A percentile compares a stretch with the other conserved stretches of the same genome.
phyloP scores from a whole-genome alignment of 306 rosid species.

The Pueraria montana region DNA sequence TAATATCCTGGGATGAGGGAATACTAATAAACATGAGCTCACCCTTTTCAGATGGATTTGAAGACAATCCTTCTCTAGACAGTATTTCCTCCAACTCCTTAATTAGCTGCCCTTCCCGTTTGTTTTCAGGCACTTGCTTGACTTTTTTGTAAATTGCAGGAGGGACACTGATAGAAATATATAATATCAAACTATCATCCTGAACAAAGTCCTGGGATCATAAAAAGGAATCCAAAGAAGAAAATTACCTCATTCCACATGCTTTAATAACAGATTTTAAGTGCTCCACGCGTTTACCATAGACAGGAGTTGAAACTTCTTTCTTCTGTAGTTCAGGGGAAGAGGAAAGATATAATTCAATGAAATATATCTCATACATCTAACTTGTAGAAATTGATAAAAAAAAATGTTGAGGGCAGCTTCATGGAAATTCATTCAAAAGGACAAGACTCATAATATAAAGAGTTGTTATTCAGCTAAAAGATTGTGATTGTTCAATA shows the following conservation, averaged over 20 bases:
- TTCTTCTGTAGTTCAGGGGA: constrained; percentile 71
- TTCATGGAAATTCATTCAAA: constrained; percentile 26
- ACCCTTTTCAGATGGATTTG: constrained; percentile 95
- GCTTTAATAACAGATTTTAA: constrained; percentile 92
- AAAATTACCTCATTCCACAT: constrained; percentile 91
- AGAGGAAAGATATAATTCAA: constrained; percentile 18
- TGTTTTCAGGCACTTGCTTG: constrained; percentile 87
- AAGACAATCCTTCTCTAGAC: constrained; percentile 85
- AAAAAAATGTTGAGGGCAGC: constrained; percentile 31
- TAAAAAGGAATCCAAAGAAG: constrained; percentile 41
- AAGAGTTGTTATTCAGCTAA: constrained; percentile 27
- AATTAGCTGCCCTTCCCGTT: constrained; percentile 83
- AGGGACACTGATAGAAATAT: constrained; percentile 69
- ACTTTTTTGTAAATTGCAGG: constrained; percentile 85
- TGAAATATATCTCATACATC: constrained; percentile 28
- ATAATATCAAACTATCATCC: constrained; percentile 46
- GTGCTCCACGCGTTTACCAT: constrained; percentile 90
- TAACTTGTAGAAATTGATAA: constrained; percentile 10
- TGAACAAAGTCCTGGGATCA: constrained; percentile 43
- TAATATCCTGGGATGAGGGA: constrained; percentile 28
- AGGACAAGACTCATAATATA: constrained; percentile 30
- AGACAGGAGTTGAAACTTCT: constrained; percentile 75
- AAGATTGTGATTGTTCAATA: constrained; percentile 23
- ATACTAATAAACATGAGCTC: constrained; percentile 41
- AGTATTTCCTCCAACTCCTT: constrained; percentile 91